Base-by-base conservation (phyloP, 176 grass and related monocot genomes). In the Guadua angustifolia region DNA sequence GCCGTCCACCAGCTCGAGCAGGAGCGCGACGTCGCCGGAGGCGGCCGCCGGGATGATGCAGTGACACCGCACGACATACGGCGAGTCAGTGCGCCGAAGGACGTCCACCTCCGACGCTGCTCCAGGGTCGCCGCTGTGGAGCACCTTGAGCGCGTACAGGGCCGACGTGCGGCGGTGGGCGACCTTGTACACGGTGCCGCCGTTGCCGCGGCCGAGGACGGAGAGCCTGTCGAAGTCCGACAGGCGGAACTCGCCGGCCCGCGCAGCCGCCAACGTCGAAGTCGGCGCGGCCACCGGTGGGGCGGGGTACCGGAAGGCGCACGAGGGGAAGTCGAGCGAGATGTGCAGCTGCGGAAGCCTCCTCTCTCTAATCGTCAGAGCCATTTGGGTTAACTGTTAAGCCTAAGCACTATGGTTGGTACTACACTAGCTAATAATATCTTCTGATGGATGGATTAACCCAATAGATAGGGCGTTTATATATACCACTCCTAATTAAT, bases 141-240 rank as follows among this genome's bases (percentile, higher is more conserved):
- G 85, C 2, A 93, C 81, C 77, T 93, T 93, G 66, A 90, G 91
- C 46, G 88, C 88, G 84, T 89, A 93, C 40, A 81, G 49, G 29
- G 66, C 58, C 21, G 50, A 21, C 32, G 88, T 85, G 15, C 77
- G 71, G n/a, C 88, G 88, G 81, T 93, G 91, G 11, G 36, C 15
- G 7, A 85, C 88, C 81, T 90, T 87, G 84, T 87, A 82, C 29
- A 93, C 88, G 4, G 85, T 84, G 10, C 88, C 91, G 0, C 91
- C 88, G 84, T 77, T 93, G 4, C 91, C 91, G 25, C 81, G 74
- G 3, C 88, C 91, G 24, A 93, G 85, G 51, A 86, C 66, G 14
- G 50, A 40, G 11, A 93, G 26, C 65, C 38, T 58, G 0, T 90
- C 91, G 24, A 93, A 82, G 35, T 80, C 81, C 10, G 69, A 58